Base-by-base conservation (phyloP, 768 basidiomycete genomes). In the Mycena floridula region DNA sequence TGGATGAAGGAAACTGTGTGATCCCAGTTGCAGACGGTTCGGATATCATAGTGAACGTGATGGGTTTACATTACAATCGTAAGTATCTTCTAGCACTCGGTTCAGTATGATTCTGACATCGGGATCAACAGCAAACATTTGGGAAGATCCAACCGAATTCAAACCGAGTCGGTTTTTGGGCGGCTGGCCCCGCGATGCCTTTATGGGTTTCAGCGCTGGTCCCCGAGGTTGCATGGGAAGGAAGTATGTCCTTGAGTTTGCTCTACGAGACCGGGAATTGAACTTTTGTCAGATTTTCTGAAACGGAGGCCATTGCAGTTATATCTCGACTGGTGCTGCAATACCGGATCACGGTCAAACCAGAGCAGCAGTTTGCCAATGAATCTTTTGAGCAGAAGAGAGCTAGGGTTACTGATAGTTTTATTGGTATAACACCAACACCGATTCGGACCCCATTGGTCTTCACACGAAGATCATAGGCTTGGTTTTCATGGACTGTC, bases 111-210 rank as follows among this genome's bases (percentile, higher is more conserved):
- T 39, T 23, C 7, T 16, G 7, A 21, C 15, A 24, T 20, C 43
- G 5, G 18, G 39, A n/a, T n/a, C n/a, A n/a, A 23, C 40, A 79
- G 78, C 77, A 21, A 66, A 68, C 25, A 77, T 77, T 53, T 81
- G 79, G 77, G 56, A n/a, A 41, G 67, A 78, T 36, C 77, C 79
- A 3, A 48, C 70, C 24, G 52, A 52, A 7, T 81, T 78, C 57
- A 66, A 64, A n/a, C 66, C 66, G 5, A 54, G 56, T 26, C 53
- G 66, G 23, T 67, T 67, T 50, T 44, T 77, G 16, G 66, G 63
- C 25, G 71, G 77, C 38, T 80, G 73, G 69, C 67, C 72, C 16
- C 63, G 67, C 27, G 76, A 79, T 50, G 78, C 77, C 0, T 79
- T 76, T 52, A 28, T 75, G 21, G 73, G 76, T 4, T 79, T 79